Conservation (phyloP, 495 filamentous ascomycete genomes). For the Jackrogersella multiformis region DNA sequence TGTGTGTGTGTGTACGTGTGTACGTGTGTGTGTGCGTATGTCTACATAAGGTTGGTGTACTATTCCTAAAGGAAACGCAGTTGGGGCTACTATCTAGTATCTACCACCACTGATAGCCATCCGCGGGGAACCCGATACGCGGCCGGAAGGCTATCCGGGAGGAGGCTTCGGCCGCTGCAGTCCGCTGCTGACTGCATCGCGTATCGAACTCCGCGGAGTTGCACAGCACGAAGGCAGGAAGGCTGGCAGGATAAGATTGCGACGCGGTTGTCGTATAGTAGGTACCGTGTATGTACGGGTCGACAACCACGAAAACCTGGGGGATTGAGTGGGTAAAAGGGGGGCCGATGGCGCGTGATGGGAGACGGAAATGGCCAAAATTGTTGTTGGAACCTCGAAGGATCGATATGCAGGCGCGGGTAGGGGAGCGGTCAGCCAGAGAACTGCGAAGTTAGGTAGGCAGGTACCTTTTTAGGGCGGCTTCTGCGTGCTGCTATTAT, state of each 20-base stretch:
- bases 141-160: neutral
- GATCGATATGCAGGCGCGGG: conserved; percentile 6
- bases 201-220: conserved; percentile 5
- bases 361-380: neutral
- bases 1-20: neutral
- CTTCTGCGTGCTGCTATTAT: neutral
- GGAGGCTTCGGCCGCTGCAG: neutral
- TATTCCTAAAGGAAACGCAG: neutral
- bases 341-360: neutral
- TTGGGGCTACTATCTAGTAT: neutral
- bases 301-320: neutral
- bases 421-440: conserved; percentile 4
- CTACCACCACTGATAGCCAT: too few relatives aligned
- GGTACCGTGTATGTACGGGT: neutral
- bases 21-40: neutral
- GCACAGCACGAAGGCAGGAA: conserved; percentile 5
- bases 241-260: neutral
- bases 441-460: neutral
- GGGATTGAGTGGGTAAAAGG: neutral
- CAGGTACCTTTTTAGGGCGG: too few relatives aligned
- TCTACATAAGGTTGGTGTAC: too few relatives aligned
- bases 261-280: neutral
- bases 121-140: conserved; percentile 6
- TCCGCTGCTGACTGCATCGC: conserved; percentile 7
- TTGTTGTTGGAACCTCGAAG: neutral